phyloP scores from a whole-genome alignment of 495 filamentous ascomycete genomes.

The Penicillium diatomitis region DNA sequence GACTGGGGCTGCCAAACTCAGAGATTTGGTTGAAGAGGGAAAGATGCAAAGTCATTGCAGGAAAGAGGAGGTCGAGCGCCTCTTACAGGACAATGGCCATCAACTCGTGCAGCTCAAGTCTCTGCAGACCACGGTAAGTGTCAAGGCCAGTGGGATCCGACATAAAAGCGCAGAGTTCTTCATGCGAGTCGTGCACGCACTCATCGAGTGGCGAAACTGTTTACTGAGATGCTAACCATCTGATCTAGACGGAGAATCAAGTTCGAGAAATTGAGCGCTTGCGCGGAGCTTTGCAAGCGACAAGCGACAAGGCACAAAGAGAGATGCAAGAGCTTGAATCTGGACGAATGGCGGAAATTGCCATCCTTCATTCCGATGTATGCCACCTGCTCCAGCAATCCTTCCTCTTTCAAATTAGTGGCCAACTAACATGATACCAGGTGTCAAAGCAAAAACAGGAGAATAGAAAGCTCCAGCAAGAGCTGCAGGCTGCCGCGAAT shows the following conservation, averaged over 20 bases:
- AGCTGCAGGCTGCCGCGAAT: conserved; percentile 18
- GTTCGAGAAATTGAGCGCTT: conserved; percentile 15
- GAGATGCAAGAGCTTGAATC: conserved; percentile 12
- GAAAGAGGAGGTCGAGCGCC: conserved; percentile 17
- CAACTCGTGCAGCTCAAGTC: conserved; percentile 10
- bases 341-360: conserved; percentile 11
- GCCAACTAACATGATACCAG: conserved; percentile 6
- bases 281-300: conserved; percentile 10
- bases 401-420: no score
- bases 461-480: conserved; percentile 13
- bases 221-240: not conserved
- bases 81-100: conserved; percentile 13
- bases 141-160: no score
- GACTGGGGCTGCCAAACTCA: conserved; percentile 11
- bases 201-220: not conserved
- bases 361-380: conserved; percentile 18
- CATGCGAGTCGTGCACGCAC: not conserved
- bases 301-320: conserved; percentile 11
- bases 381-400: not conserved
- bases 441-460: conserved; percentile 16
- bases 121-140: conserved; percentile 22
- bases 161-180: no score
- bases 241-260: conserved; percentile 17
- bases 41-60: conserved; percentile 7
- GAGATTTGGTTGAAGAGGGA: conserved; percentile 7